Evolutionary conservation across 2,329 filamentous ascomycete species (phyloP).

Genomic region (Xylaria polymorpha): DNA sequence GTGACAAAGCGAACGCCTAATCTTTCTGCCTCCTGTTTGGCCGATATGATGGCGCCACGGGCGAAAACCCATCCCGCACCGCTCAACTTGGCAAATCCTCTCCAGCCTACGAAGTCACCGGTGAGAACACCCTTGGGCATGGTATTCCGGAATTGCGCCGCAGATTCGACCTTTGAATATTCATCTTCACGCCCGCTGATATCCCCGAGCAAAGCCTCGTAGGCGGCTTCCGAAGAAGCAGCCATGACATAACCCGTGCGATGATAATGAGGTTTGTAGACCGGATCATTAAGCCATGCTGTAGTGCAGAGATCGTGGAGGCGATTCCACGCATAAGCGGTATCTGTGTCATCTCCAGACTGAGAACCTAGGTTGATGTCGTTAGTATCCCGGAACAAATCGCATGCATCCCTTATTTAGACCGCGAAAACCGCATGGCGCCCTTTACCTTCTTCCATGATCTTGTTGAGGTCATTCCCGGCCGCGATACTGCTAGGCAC

Average conservation of each 20-base stretch:
- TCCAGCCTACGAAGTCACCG: constrained; percentile 62
- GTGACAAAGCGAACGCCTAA: constrained; percentile 61
- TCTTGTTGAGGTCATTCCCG: constrained; percentile 45
- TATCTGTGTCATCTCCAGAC: constrained; percentile 49
- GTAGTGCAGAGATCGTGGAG: constrained; percentile 47
- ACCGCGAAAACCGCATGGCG: constrained; percentile 29
- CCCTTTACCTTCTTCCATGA: constrained; percentile 42
- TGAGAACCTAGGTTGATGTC: constrained; percentile 33
- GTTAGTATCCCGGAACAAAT: constrained; percentile 6
- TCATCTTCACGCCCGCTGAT: constrained; percentile 39
- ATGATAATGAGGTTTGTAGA: constrained; percentile 59
- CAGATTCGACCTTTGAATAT: constrained; percentile 52
- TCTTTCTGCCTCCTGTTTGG: constrained; percentile 57
- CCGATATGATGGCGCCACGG: constrained; percentile 59
- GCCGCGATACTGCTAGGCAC: constrained; percentile 44
- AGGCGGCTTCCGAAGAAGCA: constrained; percentile 40
- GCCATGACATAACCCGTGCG: constrained; percentile 57
- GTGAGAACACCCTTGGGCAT: constrained; percentile 65
- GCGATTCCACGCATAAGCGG: constrained; percentile 50
- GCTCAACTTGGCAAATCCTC: constrained; percentile 58
- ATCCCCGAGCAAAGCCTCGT: constrained; percentile 34
- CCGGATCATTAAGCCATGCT: constrained; percentile 57
- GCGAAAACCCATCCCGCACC: constrained; percentile 67
- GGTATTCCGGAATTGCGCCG: constrained; percentile 59
- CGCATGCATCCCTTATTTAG: background rate